Base-by-base conservation (phyloP, 768 basidiomycete species). In the Auriscalpium microsporum region DNA sequence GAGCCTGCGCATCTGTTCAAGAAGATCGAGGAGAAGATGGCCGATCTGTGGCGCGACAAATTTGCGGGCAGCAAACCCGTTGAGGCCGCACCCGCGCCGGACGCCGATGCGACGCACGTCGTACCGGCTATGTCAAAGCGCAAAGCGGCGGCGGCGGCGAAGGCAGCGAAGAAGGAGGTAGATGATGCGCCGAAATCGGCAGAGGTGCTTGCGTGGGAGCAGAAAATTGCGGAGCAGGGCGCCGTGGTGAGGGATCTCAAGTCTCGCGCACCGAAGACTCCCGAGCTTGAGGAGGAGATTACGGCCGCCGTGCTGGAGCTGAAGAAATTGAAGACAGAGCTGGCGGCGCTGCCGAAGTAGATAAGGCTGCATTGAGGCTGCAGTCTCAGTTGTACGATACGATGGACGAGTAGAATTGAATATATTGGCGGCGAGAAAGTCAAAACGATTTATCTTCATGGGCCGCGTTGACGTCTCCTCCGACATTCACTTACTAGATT, bases 1-100 rank as follows among this genome's bases (percentile, higher is more conserved):
- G 82, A 78, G 56, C 90, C 96, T 4, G 90, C 81, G 47, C 87
- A 97, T 70, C 71, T 99, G 58, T 99, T 99, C 76, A 90, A 87
- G 72, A 86, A 83, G 69, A 96, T 99, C 57, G 92, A 96, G 56
- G 90, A 95, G 64, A 86, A 81, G 66, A 87, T 86, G 86, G 86
- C 84, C 23, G 86, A 92, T 34, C 78, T 80, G 7, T 98, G 88
- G 86, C 79, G 85, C 62, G 70, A 69, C 48, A 82, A 82, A 68
- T 99, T 94, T 63, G 87, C 87, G 3, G 95, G 95, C 2, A 71
- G 35, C 65, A 78, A 74, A 61, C 71, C 66, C 53, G 74, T 52
- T 61, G 68, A 54, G 63, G 73, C 64, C 47, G 67, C 67, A 10
- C 69, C 67, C 42, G 70, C 67, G 62, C 67, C 54, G 73, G 78